Conservation (phyloP, 1,284 basidiomycete species). For the Naganishia liquefaciens region DNA sequence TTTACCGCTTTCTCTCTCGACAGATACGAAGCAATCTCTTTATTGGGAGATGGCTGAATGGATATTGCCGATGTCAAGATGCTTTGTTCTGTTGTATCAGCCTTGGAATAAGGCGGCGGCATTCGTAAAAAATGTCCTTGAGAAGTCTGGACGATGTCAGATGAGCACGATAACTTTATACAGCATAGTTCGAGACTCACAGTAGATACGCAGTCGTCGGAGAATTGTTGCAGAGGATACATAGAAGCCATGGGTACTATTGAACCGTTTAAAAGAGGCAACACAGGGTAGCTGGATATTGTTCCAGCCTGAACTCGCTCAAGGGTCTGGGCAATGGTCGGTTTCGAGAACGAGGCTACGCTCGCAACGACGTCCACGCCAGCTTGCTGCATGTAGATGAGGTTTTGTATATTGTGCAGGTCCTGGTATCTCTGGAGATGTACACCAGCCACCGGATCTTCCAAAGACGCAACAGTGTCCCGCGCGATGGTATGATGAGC, state of each 20-base stretch:
- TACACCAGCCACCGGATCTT: neutral
- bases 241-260: constrained; percentile 2
- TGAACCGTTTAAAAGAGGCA: constrained; percentile 4
- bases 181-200: neutral
- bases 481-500: constrained; percentile 3
- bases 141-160: constrained; percentile 7
- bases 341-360: neutral
- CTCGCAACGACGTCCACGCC: constrained; percentile 9
- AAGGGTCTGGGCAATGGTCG: neutral
- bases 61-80: neutral
- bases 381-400: constrained; percentile 5
- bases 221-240: constrained; percentile 9
- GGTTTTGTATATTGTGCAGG: constrained; percentile 6
- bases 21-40: constrained; percentile 8
- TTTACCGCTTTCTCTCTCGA: neutral
- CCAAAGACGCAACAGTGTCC: constrained; percentile 10
- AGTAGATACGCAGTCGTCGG: neutral
- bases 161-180: neutral
- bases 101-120: neutral
- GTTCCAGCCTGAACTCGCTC: neutral
- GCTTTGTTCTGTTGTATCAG: too few relatives aligned
- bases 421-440: constrained; percentile 19
- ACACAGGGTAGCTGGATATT: neutral
- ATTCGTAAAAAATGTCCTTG: constrained; percentile 14
- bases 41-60: neutral